Base-by-base conservation (phyloP, 169 alveolate genomes). In the Miamiensis avidus region DNA sequence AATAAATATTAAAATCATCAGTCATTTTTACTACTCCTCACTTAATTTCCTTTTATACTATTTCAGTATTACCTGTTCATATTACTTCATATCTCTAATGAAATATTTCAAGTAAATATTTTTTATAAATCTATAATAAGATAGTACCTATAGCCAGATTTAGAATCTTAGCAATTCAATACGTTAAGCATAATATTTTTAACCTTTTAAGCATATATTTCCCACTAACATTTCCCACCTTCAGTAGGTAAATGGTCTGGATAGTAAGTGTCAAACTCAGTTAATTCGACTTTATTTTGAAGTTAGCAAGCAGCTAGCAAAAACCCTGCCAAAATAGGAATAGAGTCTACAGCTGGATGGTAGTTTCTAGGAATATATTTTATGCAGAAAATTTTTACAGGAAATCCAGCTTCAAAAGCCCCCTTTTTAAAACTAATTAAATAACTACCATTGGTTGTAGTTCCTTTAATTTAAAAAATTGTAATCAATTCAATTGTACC, bases 371-470 rank as follows among this genome's bases (percentile, higher is more conserved):
- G 75, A 1, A 34, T 31, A 29, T 86, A 86, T 29, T 86, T 81
- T 20, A 86, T n/a, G 33, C 87, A 82, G n/a, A 73, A 74, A 29
- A 86, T 81, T 75, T 86, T 86, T 11, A 86, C 34, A 28, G 90
- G 90, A 28, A 64, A 49, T 30, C 81, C 74, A 75, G 84, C 74
- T 29, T 77, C 86, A 75, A 93, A 93, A 28, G 96, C 95, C 26
- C 96, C 96, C 75, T 82, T 93, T 81, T 93, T 93, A 85, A 93
- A 93, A 33, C 81, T 74, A 31, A 93, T 74, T 29, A 93, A 49
- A 76, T 91, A 90, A 33, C 88, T 87, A 65, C 95, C 94, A 69
- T 92, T 91, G 20, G 93, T 88, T 1, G 96, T 93, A 11, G 95
- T 92, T 16, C 96, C 69, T 49, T 11, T 11, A 49, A 49, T 11